Evolutionary conservation across 331 rosid species (phyloP).

Genomic region (Rosa hybrid): DNA sequence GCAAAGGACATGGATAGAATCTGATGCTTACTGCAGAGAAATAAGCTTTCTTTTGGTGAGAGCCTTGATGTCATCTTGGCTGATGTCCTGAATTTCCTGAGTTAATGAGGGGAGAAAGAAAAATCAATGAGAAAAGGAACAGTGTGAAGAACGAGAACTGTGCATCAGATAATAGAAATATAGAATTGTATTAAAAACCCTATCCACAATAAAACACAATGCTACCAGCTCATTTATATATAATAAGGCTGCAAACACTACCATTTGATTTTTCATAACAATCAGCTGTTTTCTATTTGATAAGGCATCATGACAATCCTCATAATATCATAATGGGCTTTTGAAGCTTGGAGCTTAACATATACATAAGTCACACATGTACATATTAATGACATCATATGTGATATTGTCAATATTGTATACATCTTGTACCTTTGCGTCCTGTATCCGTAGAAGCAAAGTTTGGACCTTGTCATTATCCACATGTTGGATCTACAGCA

Average conservation of each 20-base stretch:
- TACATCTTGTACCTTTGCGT: slow-evolving; percentile 55
- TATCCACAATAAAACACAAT: too few relatives aligned
- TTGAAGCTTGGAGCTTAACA: not conserved
- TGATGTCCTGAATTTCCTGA: slow-evolving; percentile 45
- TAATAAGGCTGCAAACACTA: too few relatives aligned
- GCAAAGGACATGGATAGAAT: not conserved
- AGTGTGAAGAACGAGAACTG: not conserved
- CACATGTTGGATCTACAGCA: slow-evolving; percentile 59
- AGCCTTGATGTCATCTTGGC: slow-evolving; percentile 71
- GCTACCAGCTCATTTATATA: too few relatives aligned
- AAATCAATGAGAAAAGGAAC: not conserved
- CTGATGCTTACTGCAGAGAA: slow-evolving; percentile 54
- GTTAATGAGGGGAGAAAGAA: not conserved
- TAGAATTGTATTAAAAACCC: not conserved
- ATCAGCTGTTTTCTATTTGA: too few relatives aligned
- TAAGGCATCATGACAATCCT: too few relatives aligned
- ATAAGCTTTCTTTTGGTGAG: slow-evolving; percentile 83
- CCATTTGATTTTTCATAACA: too few relatives aligned
- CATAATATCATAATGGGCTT: too few relatives aligned
- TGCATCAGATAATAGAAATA: not conserved
- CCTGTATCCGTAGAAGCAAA: slow-evolving; percentile 62
- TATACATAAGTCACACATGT: not conserved
- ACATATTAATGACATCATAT: not conserved
- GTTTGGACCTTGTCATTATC: slow-evolving; percentile 76
- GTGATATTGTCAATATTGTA: not conserved